These are phyloP conservation scores for Zygosaccharomyces pseudobailii DNA, from an alignment of 1,139 yeast genomes.

Conservation along the genomic window DNA sequence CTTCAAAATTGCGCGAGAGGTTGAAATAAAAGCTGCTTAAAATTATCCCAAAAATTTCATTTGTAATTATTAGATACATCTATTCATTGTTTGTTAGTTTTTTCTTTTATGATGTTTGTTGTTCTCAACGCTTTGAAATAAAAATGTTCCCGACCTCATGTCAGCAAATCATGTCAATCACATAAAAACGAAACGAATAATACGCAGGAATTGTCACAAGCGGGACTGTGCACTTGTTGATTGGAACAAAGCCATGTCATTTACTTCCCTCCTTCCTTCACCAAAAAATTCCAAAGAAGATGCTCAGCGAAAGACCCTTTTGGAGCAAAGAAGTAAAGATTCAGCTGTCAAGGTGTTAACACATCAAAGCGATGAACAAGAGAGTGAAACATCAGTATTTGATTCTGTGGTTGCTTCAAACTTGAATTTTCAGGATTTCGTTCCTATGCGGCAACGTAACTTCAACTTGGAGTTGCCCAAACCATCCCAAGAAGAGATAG, in stretches of 20 bases:
- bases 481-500: constrained; percentile 43
- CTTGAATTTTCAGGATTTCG: constrained; percentile 37
- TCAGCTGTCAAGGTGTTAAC: constrained; percentile 7
- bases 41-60: background rate
- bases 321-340: constrained; percentile 4
- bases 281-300: constrained; percentile 15
- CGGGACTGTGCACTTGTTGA: no score
- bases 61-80: background rate
- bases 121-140: background rate
- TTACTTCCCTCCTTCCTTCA: constrained; percentile 26
- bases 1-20: constrained; percentile 28
- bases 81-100: background rate
- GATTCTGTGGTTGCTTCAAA: constrained; percentile 9
- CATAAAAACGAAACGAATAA: no score
- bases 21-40: constrained; percentile 18
- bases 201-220: no score
- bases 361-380: constrained; percentile 4
- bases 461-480: constrained; percentile 33
- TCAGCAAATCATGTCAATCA: background rate
- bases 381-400: constrained; percentile 5
- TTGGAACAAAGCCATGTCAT: constrained; percentile 12
- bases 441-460: constrained; percentile 45
- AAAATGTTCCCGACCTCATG: background rate
- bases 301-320: background rate
- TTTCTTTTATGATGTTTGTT: background rate